Evolutionary conservation across 495 filamentous ascomycete species (phyloP).

Genomic region (Amphirosellinia nigrospora): DNA sequence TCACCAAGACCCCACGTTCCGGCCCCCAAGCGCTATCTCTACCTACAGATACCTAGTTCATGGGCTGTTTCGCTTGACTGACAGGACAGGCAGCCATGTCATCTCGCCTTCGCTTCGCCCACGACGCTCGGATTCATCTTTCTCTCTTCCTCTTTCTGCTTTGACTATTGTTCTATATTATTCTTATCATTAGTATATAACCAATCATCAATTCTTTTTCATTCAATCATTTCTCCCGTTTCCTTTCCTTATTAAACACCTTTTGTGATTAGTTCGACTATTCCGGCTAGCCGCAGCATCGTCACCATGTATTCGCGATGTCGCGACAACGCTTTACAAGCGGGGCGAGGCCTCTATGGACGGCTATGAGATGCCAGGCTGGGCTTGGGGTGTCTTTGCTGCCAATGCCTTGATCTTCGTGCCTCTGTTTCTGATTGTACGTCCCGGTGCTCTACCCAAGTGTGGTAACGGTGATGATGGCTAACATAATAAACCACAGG

Average conservation of each 20-base stretch:
- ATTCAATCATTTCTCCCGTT: background rate
- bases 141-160: background rate
- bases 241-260: background rate
- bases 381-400: slow-evolving; percentile 38
- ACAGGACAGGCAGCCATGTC: slow-evolving; percentile 18
- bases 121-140: background rate
- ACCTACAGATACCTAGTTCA: background rate
- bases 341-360: slow-evolving; percentile 34
- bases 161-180: background rate
- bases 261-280: background rate
- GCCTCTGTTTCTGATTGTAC: slow-evolving; percentile 46
- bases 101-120: background rate
- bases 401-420: slow-evolving; percentile 47
- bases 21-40: background rate
- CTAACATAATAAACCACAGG: slow-evolving; percentile 36
- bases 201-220: background rate
- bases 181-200: background rate
- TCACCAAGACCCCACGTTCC: background rate
- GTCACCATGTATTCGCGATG: slow-evolving; percentile 43
- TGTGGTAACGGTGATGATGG: background rate
- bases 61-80: slow-evolving; percentile 9
- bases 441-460: background rate
- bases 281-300: background rate
- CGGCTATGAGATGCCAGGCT: slow-evolving; percentile 40
- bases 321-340: slow-evolving; percentile 43